A percentile compares a stretch with the other conserved stretches of the same genome.
These are phyloP conservation scores for Aureoboletus auriporus DNA, from an alignment of 768 basidiomycete species.

Conservation along the genomic window DNA sequence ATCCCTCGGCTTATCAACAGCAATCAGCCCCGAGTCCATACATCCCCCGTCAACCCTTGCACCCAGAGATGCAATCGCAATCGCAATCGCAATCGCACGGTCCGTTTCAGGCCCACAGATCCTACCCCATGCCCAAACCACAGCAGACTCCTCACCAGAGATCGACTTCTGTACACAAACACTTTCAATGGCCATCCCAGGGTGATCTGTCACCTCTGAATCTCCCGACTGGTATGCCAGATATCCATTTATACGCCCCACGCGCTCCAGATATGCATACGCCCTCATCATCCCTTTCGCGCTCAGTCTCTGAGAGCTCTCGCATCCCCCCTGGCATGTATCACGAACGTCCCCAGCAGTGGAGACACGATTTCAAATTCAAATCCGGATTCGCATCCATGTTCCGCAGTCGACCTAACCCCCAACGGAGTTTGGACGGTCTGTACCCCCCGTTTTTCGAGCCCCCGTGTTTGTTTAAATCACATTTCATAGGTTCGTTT, in stretches of 20 bases:
- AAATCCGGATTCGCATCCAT: conserved; percentile 28
- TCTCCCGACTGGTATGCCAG: conserved; percentile 16
- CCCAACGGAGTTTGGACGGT: conserved; percentile 14
- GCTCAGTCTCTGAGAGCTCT: conserved; percentile 10
- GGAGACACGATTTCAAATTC: conserved; percentile 32
- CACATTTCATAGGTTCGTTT: conserved; percentile 9
- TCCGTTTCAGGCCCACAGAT: conserved; percentile 5
- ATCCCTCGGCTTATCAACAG: conserved; percentile 8
- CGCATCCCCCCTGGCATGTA: conserved; percentile 8
- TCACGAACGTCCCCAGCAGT: conserved; percentile 24
- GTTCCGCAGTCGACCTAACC: conserved; percentile 22
- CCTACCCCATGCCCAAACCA: conserved; percentile 2
- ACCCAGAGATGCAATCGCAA: conserved; percentile 4
- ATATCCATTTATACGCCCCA: conserved; percentile 11
- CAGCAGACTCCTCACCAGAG: not conserved
- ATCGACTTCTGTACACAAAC: conserved; percentile 3
- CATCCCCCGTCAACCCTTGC: conserved; percentile 20
- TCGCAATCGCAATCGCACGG: not conserved
- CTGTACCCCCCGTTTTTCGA: conserved; percentile 1
- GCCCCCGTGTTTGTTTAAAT: not conserved
- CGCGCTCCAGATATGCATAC: conserved; percentile 20
- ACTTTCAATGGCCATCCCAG: conserved; percentile 11
- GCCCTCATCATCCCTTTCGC: conserved; percentile 23
- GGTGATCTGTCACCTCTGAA: conserved; percentile 22
- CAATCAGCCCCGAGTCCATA: conserved; percentile 28